Evolutionary conservation across 2,329 filamentous ascomycete genomes (phyloP).

Genomic region (Thielaviopsis euricoi): DNA sequence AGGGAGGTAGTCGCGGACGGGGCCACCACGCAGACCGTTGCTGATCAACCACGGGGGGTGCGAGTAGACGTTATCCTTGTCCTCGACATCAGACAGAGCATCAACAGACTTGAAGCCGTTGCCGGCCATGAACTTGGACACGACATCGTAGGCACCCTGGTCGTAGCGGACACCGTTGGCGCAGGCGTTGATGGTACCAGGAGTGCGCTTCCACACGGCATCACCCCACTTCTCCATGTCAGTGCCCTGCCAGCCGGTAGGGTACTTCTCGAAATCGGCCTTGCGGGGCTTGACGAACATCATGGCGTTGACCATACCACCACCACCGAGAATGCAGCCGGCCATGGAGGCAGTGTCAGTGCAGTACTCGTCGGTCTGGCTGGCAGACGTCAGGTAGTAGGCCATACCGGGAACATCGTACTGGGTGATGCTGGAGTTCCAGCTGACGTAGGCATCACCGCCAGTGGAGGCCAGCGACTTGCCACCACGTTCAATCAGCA

Average conservation of each 20-base stretch:
- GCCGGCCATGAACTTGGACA: constrained; percentile 41
- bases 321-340: constrained; percentile 53
- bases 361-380: constrained; percentile 47
- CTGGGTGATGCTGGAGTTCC: constrained; percentile 45
- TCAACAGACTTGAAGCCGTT: constrained; percentile 45
- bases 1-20: constrained; percentile 54
- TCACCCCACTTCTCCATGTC: constrained; percentile 44
- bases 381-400: constrained; percentile 52
- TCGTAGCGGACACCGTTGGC: constrained; percentile 49
- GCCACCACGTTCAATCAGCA: constrained; percentile 46
- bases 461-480: constrained; percentile 47
- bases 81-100: constrained; percentile 38
- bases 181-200: constrained; percentile 49
- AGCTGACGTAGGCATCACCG: constrained; percentile 44
- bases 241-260: constrained; percentile 48
- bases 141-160: constrained; percentile 46
- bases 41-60: constrained; percentile 52
- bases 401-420: constrained; percentile 53
- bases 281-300: constrained; percentile 44
- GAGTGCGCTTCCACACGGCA: constrained; percentile 52
- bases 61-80: constrained; percentile 50
- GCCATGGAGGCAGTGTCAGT: constrained; percentile 56
- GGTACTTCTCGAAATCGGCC: constrained; percentile 61
- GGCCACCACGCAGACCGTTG: constrained; percentile 50
- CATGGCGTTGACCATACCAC: constrained; percentile 49